Conservation (phyloP, 306 rosid species). For the Lotus japonicus region DNA sequence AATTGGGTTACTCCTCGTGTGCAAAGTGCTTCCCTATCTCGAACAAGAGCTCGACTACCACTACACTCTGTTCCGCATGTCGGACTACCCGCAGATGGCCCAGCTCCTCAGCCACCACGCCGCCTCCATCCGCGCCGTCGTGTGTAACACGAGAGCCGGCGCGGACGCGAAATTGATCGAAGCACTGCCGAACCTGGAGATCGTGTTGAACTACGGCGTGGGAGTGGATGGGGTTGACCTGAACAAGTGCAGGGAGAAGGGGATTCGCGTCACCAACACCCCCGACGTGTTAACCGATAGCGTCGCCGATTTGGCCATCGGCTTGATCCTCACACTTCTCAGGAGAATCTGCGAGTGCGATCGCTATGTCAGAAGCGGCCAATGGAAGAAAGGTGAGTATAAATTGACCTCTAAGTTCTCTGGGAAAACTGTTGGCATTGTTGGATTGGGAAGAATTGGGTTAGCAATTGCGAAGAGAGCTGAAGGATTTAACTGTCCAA, state of each 20-base stretch:
- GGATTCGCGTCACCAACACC: slow-evolving; percentile 69
- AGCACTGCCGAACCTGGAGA: slow-evolving; percentile 59
- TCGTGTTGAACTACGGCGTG: slow-evolving; percentile 65
- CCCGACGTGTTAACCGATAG: slow-evolving; percentile 83
- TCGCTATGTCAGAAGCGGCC: slow-evolving; percentile 53
- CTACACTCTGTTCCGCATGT: slow-evolving; percentile 47
- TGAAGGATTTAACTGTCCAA: slow-evolving; percentile 67
- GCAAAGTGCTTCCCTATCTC: slow-evolving; percentile 41
- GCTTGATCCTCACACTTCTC: slow-evolving; percentile 47
- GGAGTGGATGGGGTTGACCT: slow-evolving; percentile 72
- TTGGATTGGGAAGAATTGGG: slow-evolving; percentile 87
- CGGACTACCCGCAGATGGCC: slow-evolving; percentile 33
- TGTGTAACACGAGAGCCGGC: slow-evolving; percentile 34
- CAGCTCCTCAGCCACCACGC: slow-evolving; percentile 35
- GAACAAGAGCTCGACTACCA: slow-evolving; percentile 68
- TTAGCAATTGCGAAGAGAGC: slow-evolving; percentile 70
- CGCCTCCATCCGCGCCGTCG: slow-evolving; percentile 51
- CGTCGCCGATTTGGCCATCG: slow-evolving; percentile 65
- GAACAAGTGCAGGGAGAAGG: slow-evolving; percentile 46
- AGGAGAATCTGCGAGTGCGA: slow-evolving; percentile 63
- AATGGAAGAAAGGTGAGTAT: slow-evolving; percentile 62
- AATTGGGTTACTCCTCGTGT: slow-evolving; percentile 44
- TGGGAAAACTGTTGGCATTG: slow-evolving; percentile 76
- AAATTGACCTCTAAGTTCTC: slow-evolving; percentile 68
- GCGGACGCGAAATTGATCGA: slow-evolving; percentile 52